Base-by-base conservation (phyloP, 805 yeast species). In the Pichia ethanolica region DNA sequence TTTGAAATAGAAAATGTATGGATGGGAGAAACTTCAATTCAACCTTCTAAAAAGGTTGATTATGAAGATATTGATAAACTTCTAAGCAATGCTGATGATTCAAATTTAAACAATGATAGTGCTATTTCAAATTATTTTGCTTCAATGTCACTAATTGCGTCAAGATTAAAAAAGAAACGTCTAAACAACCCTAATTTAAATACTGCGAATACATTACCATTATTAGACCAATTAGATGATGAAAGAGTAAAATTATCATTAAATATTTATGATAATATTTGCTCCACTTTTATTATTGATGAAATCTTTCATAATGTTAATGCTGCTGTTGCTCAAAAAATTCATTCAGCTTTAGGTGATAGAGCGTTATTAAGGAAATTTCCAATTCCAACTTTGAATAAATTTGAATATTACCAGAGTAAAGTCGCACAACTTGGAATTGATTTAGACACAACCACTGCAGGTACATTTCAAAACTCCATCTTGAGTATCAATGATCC, bases 331-430 rank as follows among this genome's bases (percentile, higher is more conserved):
- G 99, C 98, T 1, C 86, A 88, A 54, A 81, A 77, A 58, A 69
- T 85, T 13, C 84, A 84, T 59, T 79, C 91, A 1, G 78, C 75
- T 5, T 71, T 91, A 38, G 97, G 97, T 0, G 89, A 85, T 55
- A 67, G 73, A 46, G 87, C 98, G 0, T 78, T 93, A 42, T 77
- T 93, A 59, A 83, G 98, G 67, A 85, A 95, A 62, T 96, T 90
- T 57, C 76, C 86, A 3, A 79, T 85, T 55, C 99, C 99, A 28
- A 81, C 91, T 5, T 70, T 83, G 50, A 83, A 82, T 35, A 86
- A 89, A 60, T 72, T 91, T 67, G 93, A 87, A 60, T 78, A 85
- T 3, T 86, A 93, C 63, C 79, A 83, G 46, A 77, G 81, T 54
- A 86, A 83, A 58, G 81, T 90, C 34, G 71, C 80, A 10, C 74